Conservation (phyloP, 2,329 filamentous ascomycete species). For the Berkeleyomyces rouxiae region DNA sequence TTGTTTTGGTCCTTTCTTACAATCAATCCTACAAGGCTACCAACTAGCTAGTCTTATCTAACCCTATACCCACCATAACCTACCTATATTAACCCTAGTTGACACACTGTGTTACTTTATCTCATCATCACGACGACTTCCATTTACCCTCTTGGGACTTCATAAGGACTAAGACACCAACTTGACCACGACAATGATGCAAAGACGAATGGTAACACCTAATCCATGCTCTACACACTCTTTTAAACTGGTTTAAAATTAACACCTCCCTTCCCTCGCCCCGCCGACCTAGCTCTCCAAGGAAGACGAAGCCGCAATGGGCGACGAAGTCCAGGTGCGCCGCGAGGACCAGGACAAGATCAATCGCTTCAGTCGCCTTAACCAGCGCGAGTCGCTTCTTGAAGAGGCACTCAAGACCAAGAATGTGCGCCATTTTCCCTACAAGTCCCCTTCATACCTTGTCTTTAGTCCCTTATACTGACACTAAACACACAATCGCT, state of each 20-base stretch:
- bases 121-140: not conserved
- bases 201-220: conserved; percentile 40
- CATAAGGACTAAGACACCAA: conserved; percentile 7
- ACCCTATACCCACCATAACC: not conserved
- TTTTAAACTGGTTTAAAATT: not conserved
- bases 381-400: conserved; percentile 64
- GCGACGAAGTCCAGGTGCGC: conserved; percentile 81
- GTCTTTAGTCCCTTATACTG: not conserved
- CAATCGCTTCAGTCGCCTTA: conserved; percentile 89
- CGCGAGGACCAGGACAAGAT: conserved; percentile 98
- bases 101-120: not conserved
- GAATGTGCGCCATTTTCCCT: conserved; percentile 39
- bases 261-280: conserved; percentile 13
- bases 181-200: conserved; percentile 31
- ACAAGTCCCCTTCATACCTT: accelerated
- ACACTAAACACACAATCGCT: not conserved
- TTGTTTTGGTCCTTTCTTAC: not conserved
- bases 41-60: not conserved
- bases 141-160: too few species aligned
- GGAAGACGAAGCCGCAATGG: conserved; percentile 67
- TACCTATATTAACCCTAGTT: not conserved
- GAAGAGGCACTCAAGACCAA: conserved; percentile 70
- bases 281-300: conserved; percentile 57
- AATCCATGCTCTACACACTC: not conserved
- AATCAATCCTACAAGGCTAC: conserved; percentile 1